Base-by-base conservation (phyloP, 192 early-diverging fungal genomes). In the Coemansia sp. region DNA sequence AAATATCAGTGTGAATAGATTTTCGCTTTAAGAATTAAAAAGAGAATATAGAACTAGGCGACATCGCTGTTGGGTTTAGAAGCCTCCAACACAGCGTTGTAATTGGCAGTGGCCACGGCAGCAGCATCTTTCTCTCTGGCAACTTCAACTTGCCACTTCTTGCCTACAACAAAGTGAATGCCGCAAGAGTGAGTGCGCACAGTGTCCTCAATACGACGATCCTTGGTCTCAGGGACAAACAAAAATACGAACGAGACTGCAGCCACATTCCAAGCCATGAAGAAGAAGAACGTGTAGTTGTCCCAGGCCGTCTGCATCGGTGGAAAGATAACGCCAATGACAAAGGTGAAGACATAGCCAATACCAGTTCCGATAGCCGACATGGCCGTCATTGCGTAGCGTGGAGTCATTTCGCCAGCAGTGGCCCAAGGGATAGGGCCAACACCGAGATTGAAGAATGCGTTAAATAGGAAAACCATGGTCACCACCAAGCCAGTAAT, bases 181-280 rank as follows among this genome's bases (percentile, higher is more conserved):
- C 82, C 82, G 21, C 70, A 74, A 34, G 82, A 84, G 55, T 84
- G 82, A 9, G 70, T 46, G 34, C 72, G 66, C 62, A 84, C 82
- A 11, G 87, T 83, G 32, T 91, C 89, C 57, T 93, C 92, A 38
- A 92, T 78, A 17, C 88, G 90, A 60, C 88, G 79, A 58, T 92
- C 92, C 73, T 90, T 91, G 37, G 92, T 94, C 85, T 95, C 94
- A 10, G 93, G 93, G n/a, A 95, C 85, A 67, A 87, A 90, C 59
- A 85, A 62, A 58, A 85, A 84, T 12, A 90, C 85, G 72, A 93
- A 94, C n/a, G 86, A 38, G 64, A 89, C 84, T 8, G 88, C 88
- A 12, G 82, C 73, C 62, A 87, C 75, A 55, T 90, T 88, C 74
- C 92, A 76, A 5, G 85, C 83, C 62, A 87, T 84, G 74, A 94